Evolutionary conservation across 306 rosid species (phyloP), one percentile per base, ranked within the genome.

Genomic region (Dryas alaskensis): DNA sequence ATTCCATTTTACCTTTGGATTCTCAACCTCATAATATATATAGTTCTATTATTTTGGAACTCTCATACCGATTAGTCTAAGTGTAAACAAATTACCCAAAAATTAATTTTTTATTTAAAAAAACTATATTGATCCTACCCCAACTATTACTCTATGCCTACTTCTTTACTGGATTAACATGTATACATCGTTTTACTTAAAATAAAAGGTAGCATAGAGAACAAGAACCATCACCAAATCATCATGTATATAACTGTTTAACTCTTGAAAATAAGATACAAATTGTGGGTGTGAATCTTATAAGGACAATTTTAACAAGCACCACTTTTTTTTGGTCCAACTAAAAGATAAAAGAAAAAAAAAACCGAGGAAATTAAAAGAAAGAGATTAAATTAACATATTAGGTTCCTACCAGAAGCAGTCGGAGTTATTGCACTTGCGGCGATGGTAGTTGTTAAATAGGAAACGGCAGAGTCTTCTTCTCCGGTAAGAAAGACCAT

Each of bases 381-480:
- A 13, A 43, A 42, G 8, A n/a, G n/a, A n/a, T n/a, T n/a, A 22
- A 25, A 54, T 67, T 11, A 55, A 59, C 55, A 67, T 25, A 31
- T 31, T 31, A 2, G 37, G 37, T 31, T 31, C 37, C 76, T 81
- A 85, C 81, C 86, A 83, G 76, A 89, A 78, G 78, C 90, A 87
- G 9, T 77, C 67, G 10, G 81, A 77, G 10, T 81, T 72, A 14
- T 37, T 69, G 61, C 67, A 37, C 67, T 65, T 81, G 73, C 68
- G 46, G 73, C 19, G 74, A 45, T 75, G 61, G 67, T 84, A 65
- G 40, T 10, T 37, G 76, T 74, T 75, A 31, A 31, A 31, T 10
- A 81, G 13, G 7, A 92, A 86, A 25, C 79, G 85, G 5, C 78
- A 76, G 44, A 92, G 80, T 67, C 86, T 87, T 79, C 89, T 90